phyloP scores from a whole-genome alignment of 2,329 filamentous ascomycete species.

The Diaporthe velutina region DNA sequence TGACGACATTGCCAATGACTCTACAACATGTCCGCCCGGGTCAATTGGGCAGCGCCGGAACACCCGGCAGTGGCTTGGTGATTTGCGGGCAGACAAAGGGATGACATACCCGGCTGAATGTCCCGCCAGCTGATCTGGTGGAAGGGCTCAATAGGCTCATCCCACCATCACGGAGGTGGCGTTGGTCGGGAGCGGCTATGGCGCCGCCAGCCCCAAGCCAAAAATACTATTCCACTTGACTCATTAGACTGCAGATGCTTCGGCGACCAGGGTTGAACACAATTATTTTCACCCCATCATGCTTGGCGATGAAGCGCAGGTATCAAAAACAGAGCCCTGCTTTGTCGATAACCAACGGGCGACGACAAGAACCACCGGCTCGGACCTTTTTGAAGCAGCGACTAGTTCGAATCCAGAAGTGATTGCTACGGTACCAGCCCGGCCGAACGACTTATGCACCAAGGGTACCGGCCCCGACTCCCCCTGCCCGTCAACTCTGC shows the following conservation, averaged over 20 bases:
- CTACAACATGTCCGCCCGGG: neutral
- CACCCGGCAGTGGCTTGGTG: neutral
- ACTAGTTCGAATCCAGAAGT: constrained; percentile 18
- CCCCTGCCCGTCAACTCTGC: constrained; percentile 12
- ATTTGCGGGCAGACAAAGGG: neutral
- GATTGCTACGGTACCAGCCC: constrained; percentile 20
- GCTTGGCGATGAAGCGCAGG: constrained; percentile 15
- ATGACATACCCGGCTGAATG: neutral
- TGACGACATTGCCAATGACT: constrained; percentile 23
- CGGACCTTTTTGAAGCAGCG: constrained; percentile 24
- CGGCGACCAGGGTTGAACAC: neutral
- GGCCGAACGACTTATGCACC: constrained; percentile 20
- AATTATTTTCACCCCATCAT: neutral
- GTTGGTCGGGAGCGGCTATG: constrained; percentile 13
- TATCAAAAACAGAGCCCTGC: neutral
- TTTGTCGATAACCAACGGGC: neutral
- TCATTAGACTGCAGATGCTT: neutral
- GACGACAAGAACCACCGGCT: constrained; percentile 7
- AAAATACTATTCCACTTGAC: constrained; percentile 4
- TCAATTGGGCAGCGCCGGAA: neutral
- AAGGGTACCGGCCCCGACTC: neutral
- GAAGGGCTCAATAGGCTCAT: neutral
- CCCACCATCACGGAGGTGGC: constrained; percentile 24
- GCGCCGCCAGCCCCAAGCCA: neutral
- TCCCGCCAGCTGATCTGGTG: neutral